Evolutionary conservation across 805 yeast genomes (phyloP).

Genomic region (Candida nanaspora): DNA sequence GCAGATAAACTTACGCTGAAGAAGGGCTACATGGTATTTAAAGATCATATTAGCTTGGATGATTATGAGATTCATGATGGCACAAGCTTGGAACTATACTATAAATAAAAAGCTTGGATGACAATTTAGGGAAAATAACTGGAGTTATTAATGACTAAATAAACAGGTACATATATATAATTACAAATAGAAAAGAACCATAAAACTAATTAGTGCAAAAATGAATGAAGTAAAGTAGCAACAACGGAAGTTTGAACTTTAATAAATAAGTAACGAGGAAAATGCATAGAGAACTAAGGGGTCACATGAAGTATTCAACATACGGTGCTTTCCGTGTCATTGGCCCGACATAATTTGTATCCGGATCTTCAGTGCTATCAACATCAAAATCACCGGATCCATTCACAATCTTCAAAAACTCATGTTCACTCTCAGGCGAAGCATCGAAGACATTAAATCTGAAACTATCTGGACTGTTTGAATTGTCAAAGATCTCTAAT

Average conservation of each 20-base stretch:
- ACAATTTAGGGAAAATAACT: no score
- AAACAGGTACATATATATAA: no score
- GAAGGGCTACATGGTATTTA: slow-evolving; percentile 77
- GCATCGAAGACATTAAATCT: slow-evolving; percentile 91
- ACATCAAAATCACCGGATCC: slow-evolving; percentile 18
- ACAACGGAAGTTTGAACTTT: no score
- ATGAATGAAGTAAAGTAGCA: no score
- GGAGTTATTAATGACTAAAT: no score
- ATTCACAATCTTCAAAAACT: slow-evolving; percentile 34
- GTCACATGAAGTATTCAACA: slow-evolving; percentile 33
- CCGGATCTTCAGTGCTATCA: slow-evolving; percentile 2
- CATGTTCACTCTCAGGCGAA: slow-evolving; percentile 84
- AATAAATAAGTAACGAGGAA: neutral
- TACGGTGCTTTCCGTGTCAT: slow-evolving; percentile 26
- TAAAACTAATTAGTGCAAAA: no score
- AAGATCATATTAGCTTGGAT: slow-evolving; percentile 86
- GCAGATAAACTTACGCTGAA: slow-evolving; percentile 63
- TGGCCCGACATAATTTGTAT: slow-evolving; percentile 1
- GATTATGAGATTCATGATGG: slow-evolving; percentile 94
- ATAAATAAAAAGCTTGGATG: no score
- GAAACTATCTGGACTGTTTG: slow-evolving; percentile 54
- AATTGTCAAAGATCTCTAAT: slow-evolving; percentile 62
- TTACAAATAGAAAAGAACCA: no score
- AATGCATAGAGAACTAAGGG: neutral
- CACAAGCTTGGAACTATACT: slow-evolving; percentile 77